A percentile compares a stretch with the other conserved stretches of the same genome.
Evolutionary conservation across 768 basidiomycete genomes (phyloP).

Genomic region (Suillus discolor): DNA sequence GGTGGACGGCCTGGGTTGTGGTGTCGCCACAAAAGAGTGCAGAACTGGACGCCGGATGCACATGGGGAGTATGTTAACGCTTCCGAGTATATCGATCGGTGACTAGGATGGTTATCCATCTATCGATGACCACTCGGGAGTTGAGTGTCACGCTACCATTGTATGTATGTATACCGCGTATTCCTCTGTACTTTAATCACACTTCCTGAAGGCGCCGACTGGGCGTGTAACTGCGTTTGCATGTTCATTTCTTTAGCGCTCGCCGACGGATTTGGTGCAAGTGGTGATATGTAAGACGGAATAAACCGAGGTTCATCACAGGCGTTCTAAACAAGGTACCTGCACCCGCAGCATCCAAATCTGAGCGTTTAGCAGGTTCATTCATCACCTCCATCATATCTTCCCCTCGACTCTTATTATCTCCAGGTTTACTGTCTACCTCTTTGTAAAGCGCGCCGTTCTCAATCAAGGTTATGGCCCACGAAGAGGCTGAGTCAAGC

Average conservation of each 20-base stretch:
- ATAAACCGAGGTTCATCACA: background rate
- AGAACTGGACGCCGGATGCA: conserved; percentile 23
- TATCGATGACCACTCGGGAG: background rate
- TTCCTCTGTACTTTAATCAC: background rate
- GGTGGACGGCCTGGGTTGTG: conserved; percentile 41
- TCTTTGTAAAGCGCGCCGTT: background rate
- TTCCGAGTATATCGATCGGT: background rate
- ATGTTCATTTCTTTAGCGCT: background rate
- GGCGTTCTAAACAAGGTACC: background rate
- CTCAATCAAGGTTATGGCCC: background rate
- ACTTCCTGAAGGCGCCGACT: background rate
- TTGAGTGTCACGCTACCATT: background rate
- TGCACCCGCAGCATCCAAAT: background rate
- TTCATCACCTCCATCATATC: background rate
- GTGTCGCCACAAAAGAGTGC: conserved; percentile 34
- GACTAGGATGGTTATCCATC: background rate
- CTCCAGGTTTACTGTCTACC: background rate
- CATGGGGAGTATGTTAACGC: background rate
- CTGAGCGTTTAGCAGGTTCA: background rate
- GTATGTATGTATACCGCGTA: background rate
- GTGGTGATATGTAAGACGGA: background rate
- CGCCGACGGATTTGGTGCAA: background rate
- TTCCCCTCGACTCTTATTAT: background rate
- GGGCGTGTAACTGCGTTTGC: background rate
- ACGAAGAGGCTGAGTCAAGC: background rate